Base-by-base conservation (phyloP, 768 basidiomycete species). In the Russula griseocarnosa region DNA sequence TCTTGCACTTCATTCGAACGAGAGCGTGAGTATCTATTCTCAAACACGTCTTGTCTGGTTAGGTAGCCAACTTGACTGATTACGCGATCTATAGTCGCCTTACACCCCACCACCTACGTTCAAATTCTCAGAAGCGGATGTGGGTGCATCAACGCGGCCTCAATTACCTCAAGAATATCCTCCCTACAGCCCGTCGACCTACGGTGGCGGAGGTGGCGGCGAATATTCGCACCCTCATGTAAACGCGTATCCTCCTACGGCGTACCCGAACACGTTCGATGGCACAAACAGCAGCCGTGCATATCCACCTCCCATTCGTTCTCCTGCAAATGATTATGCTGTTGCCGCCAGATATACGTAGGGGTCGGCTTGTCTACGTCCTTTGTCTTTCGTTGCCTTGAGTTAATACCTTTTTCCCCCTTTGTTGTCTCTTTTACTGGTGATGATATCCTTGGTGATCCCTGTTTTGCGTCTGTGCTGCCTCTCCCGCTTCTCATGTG, bases 381-480 rank as follows among this genome's bases (percentile, higher is more conserved):
- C 14, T 32, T 46, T 57, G 13, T 46, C 11, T 26, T 18, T 38
- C 6, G 36, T 40, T 40, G 3, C 34, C 8, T 58, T 26, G 0
- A 10, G 18, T 28, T 36, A 28, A 32, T 22, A 30, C 36, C 50
- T 55, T 58, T 51, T 30, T 53, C 36, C 11, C 13, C n/a, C 40
- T 8, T 60, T 58, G 44, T 64, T 63, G 53, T 55, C 44, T 38
- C 20, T 24, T 53, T 51, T 58, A 64, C 53, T 55, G 55, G 36
- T 34, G 52, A 42, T 54, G 53, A 64, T 64, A 64, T 64, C 63
- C 58, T 55, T 49, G 57, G 57, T 44, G 62, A 63, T 64, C 52
- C 53, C 34, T 54, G 44, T 54, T 63, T 28, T 54, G 46, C 22
- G 10, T 50, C 26, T 36, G 30, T 42, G 47, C 20, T 55, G 34